Percentiles rank a stretch among this genome's conserved stretches.
phyloP scores from a whole-genome alignment of 148 eudicot genomes.

The Camellia granthamiana region DNA sequence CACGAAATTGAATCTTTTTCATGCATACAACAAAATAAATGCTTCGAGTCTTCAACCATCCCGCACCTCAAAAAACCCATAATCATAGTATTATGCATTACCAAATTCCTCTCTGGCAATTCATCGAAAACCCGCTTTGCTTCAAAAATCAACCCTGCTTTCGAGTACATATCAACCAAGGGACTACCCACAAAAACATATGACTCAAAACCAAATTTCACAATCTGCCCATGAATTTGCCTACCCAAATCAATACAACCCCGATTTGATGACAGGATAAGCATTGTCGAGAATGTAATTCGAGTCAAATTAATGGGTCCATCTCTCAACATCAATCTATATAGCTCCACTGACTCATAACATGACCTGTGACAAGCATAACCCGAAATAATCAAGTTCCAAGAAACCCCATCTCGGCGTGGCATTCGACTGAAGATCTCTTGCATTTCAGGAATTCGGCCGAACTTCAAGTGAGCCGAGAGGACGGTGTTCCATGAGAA shows the following conservation, averaged over 20 bases:
- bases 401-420: conserved; percentile 67
- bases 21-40: conserved; percentile 52
- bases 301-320: conserved; percentile 52
- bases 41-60: conserved; percentile 53
- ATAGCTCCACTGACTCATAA: conserved; percentile 48
- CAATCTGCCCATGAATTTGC: conserved; percentile 70
- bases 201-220: conserved; percentile 62
- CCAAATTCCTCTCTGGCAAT: conserved; percentile 74
- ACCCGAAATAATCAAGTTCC: conserved; percentile 85
- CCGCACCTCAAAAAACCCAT: conserved; percentile 64
- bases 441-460: conserved; percentile 45
- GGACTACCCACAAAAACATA: conserved; percentile 65
- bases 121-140: conserved; percentile 62
- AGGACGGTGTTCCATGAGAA: conserved; percentile 87
- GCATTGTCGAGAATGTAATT: conserved; percentile 72
- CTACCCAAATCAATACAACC: conserved; percentile 53
- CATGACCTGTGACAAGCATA: conserved; percentile 44
- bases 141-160: conserved; percentile 46
- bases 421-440: conserved; percentile 57
- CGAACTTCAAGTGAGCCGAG: conserved; percentile 59
- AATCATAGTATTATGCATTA: conserved; percentile 76
- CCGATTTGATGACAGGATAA: conserved; percentile 48
- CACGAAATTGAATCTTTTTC: conserved; percentile 76
- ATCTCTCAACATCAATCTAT: conserved; percentile 56
- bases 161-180: conserved; percentile 67